Evolutionary conservation across 805 yeast genomes (phyloP), one percentile per base, ranked within the genome.

Genomic region (Metschnikowia lachancei): DNA sequence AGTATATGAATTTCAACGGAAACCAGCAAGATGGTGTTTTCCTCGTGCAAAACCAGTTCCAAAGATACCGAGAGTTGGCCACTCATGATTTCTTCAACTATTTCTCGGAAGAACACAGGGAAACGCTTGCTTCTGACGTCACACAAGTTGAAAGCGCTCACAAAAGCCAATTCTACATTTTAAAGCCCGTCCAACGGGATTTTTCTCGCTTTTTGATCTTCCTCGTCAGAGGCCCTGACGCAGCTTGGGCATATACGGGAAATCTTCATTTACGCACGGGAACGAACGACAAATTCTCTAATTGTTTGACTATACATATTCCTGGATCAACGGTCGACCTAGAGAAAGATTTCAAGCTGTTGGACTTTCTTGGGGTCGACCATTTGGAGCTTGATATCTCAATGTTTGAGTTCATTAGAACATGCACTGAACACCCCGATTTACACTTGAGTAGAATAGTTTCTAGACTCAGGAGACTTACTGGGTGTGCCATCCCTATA

Each of bases 1-100:
- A 32, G 19, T 52, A 53, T 32, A 19, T 52, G 32, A 40, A 47
- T 12, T 52, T 41, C 35, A 30, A 41, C 18, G 54, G 51, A 18
- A 19, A 35, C 16, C 16, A 28, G 11, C 47, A 43, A 14, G 45
- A 46, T 11, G 56, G 54, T 12, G 16, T 46, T 16, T 24, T 32
- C 13, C 40, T 44, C 17, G 36, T 55, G 14, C 53, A 45, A 13
- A 33, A 33, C 16, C 41, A 39, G 34, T 35, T 48, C 28, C 34
- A 30, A 4, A 38, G 24, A 34, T 53, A 45, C 40, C 38, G 52
- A 14, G 16, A 41, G n/a, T 18, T 48, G 11, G 34, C 53, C 4
- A 50, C 46, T 9, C 50, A 46, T 26, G 41, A 50, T 28, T 54
- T 46, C 44, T 54, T 47, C 46, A 54, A 54, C 39, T 37, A 48